Evolutionary conservation across 2,329 filamentous ascomycete species (phyloP).

Genomic region (Colletotrichum acutatum): DNA sequence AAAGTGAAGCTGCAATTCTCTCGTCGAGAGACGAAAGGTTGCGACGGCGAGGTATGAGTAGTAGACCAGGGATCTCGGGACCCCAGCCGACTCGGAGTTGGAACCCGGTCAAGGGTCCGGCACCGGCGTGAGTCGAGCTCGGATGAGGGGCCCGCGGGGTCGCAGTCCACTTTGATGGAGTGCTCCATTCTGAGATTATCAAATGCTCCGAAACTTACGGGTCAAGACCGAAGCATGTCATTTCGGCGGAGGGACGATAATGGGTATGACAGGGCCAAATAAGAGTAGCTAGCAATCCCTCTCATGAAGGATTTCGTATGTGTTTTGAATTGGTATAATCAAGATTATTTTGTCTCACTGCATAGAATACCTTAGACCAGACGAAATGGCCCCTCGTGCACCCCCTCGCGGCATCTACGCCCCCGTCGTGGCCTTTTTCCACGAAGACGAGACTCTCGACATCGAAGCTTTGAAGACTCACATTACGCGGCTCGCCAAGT

Average conservation of each 20-base stretch:
- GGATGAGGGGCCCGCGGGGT: conserved; percentile 25
- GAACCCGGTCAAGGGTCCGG: conserved; percentile 19
- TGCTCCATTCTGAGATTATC: conserved; percentile 1
- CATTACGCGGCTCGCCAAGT: conserved; percentile 52
- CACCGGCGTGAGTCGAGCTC: conserved; percentile 20
- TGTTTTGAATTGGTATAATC: too few relatives aligned
- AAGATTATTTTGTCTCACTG: not conserved
- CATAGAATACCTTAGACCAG: not conserved
- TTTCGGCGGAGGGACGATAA: not conserved
- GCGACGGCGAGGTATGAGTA: not conserved
- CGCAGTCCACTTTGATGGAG: conserved; percentile 9
- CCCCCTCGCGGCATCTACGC: conserved; percentile 52
- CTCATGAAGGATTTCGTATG: not conserved
- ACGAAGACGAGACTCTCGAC: conserved; percentile 55
- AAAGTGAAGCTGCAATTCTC: not conserved
- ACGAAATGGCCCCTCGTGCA: conserved; percentile 18
- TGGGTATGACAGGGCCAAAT: not conserved
- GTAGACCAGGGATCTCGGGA: conserved; percentile 10
- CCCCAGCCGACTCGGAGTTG: conserved; percentile 25
- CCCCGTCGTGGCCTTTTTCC: conserved; percentile 52
- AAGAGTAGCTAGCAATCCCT: conserved; percentile 6
- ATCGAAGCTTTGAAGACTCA: conserved; percentile 51
- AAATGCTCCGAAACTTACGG: conserved; percentile 18
- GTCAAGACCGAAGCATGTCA: not conserved
- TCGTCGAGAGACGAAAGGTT: not conserved